Conservation (phyloP, 179 eudicot species). For the Spinacia oleracea region DNA sequence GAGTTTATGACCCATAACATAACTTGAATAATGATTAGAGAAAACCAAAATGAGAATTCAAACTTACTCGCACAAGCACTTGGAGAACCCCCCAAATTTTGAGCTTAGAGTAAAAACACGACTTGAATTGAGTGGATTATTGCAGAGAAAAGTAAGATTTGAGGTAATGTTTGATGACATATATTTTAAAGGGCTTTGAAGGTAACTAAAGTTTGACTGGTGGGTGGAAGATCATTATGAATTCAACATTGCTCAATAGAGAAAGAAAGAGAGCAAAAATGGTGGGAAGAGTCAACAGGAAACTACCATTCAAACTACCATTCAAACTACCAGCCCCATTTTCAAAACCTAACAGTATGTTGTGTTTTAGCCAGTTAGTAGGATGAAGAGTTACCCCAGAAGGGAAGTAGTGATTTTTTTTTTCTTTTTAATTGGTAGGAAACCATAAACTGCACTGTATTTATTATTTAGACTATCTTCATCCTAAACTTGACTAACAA, state of each 20-base stretch:
- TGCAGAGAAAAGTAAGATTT: conserved; percentile 9
- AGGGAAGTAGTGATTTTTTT: background rate
- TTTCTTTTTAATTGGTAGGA: background rate
- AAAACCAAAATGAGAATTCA: background rate
- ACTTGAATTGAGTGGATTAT: conserved; percentile 11
- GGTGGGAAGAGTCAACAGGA: conserved; percentile 15
- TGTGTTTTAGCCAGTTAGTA: background rate
- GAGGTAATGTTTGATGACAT: conserved; percentile 9
- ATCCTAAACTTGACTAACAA: no score
- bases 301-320: conserved; percentile 38
- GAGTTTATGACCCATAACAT: background rate
- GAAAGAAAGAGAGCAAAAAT: background rate
- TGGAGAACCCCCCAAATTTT: background rate
- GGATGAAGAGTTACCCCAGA: background rate
- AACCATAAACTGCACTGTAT: no score
- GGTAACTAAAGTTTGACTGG: conserved; percentile 35
- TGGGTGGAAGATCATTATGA: conserved; percentile 35
- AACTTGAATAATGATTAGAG: background rate
- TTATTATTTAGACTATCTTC: no score
- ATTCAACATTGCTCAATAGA: background rate
- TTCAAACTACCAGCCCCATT: background rate
- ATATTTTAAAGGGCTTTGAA: conserved; percentile 31
- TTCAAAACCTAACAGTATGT: conserved; percentile 28
- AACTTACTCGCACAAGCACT: conserved; percentile 24
- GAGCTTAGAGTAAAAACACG: conserved; percentile 13